Evolutionary conservation across 139 green algal species (phyloP).

Genomic region (Desmodesmus armatus): DNA sequence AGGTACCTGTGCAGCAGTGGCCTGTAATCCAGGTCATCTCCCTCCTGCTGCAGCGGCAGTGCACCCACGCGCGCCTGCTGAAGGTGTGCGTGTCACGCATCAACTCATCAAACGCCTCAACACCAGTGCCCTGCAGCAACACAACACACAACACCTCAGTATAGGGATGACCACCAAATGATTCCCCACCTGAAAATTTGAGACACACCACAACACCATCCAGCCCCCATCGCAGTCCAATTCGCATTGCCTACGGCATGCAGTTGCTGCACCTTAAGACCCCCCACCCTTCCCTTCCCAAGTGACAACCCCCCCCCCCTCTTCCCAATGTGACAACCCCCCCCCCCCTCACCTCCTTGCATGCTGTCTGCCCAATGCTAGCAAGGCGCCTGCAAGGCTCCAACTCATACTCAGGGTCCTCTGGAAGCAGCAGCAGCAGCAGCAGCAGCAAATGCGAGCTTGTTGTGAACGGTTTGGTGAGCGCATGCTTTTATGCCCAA

Average conservation of each 20-base stretch:
- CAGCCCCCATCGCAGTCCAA: too few species aligned
- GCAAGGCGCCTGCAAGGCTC: constrained; percentile 92
- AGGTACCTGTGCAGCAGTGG: constrained; percentile 87
- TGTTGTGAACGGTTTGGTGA: too few species aligned
- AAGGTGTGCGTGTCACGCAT: constrained; percentile 93
- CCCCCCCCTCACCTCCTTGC: constrained; percentile 51
- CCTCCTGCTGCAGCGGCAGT: constrained; percentile 83
- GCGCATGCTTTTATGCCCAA: too few species aligned
- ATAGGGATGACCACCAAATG: too few species aligned
- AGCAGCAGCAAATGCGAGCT: not conserved
- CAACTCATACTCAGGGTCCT: constrained; percentile 98
- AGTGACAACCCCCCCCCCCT: too few species aligned
- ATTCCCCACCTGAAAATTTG: too few species aligned
- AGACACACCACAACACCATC: too few species aligned
- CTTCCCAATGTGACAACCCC: too few species aligned
- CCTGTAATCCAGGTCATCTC: constrained; percentile 88
- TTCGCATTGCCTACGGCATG: too few species aligned
- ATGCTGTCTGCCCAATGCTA: constrained; percentile 77
- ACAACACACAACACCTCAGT: not conserved
- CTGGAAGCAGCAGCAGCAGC: constrained; percentile 38
- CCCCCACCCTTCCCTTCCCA: too few species aligned
- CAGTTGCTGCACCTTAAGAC: too few species aligned
- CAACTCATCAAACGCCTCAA: constrained; percentile 86
- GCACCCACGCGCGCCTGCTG: constrained; percentile 76
- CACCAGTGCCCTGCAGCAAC: constrained; percentile 67